phyloP scores from a whole-genome alignment of 164 flowering plant genomes.

The Echeveria elegans region DNA sequence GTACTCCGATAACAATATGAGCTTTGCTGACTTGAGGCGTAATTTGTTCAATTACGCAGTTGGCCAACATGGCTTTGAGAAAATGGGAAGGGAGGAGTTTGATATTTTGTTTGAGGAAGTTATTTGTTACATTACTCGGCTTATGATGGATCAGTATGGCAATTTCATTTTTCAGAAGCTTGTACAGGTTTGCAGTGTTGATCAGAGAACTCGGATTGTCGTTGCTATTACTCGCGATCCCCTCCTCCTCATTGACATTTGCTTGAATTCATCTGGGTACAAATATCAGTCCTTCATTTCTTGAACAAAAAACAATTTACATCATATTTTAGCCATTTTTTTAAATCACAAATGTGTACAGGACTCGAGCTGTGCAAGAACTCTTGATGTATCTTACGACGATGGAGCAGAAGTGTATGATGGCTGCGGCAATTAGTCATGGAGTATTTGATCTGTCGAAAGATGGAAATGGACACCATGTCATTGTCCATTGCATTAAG shows the following conservation, averaged over 20 bases:
- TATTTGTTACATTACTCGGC: not conserved
- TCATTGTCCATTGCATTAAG: not conserved
- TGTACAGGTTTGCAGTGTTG: not conserved
- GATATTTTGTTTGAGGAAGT: not conserved
- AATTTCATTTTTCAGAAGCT: slow-evolving; percentile 3
- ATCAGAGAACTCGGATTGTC: not conserved
- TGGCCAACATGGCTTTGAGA: not conserved
- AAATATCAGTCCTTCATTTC: not conserved
- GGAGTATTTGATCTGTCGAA: not conserved
- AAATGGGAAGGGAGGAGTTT: not conserved
- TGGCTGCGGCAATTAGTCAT: not conserved
- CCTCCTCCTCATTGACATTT: not conserved
- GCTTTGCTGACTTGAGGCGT: not conserved
- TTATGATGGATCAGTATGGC: not conserved
- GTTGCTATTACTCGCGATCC: not conserved
- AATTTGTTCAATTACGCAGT: not conserved
- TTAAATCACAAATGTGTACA: not conserved
- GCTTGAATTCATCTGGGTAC: not conserved
- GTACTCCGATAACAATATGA: not conserved
- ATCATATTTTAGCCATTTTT: not conserved
- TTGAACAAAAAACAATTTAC: too few species aligned
- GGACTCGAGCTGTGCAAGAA: not conserved
- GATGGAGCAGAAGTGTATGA: not conserved
- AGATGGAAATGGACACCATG: not conserved
- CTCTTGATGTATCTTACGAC: not conserved